phyloP scores from a whole-genome alignment of 2,329 filamentous ascomycete genomes.

The Madurella mycetomatis region DNA sequence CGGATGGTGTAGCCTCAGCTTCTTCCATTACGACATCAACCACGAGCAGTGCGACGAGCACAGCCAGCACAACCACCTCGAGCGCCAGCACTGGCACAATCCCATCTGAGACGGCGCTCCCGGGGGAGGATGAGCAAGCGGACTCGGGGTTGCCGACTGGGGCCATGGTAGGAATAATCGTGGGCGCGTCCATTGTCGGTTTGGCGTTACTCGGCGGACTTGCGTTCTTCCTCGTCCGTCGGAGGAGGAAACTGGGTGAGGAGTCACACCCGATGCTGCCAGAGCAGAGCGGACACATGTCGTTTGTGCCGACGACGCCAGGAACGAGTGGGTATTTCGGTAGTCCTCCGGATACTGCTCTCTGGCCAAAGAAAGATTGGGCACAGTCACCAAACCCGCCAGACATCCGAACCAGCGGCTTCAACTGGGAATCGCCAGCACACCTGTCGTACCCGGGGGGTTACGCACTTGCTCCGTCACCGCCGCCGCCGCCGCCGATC shows the following conservation, averaged over 20 bases:
- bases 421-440: constrained; percentile 28
- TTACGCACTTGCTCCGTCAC: constrained; percentile 11
- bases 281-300: constrained; percentile 15
- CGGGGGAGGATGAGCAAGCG: constrained; percentile 2
- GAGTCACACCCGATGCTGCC: constrained; percentile 31
- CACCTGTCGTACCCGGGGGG: constrained; percentile 18
- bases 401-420: constrained; percentile 18
- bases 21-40: constrained; percentile 12
- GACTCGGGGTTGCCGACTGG: constrained; percentile 23
- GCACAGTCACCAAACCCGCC: constrained; percentile 10
- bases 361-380: constrained; percentile 22
- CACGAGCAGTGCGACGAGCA: constrained; percentile 16
- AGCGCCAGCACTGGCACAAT: constrained; percentile 15
- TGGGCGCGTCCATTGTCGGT: constrained; percentile 20
- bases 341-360: constrained; percentile 10
- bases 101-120: constrained; percentile 6
- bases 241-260: constrained; percentile 23
- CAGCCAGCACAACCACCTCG: constrained; percentile 13
- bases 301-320: not conserved
- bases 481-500: constrained; percentile 6
- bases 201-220: constrained; percentile 19
- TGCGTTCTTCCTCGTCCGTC: constrained; percentile 25
- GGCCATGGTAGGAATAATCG: constrained; percentile 29
- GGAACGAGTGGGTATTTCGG: constrained; percentile 10
- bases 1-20: constrained; percentile 8